A percentile compares a stretch with the other conserved stretches of the same genome.
Evolutionary conservation across 2,329 filamentous ascomycete genomes (phyloP).

Genomic region (Ophiostoma ips): DNA sequence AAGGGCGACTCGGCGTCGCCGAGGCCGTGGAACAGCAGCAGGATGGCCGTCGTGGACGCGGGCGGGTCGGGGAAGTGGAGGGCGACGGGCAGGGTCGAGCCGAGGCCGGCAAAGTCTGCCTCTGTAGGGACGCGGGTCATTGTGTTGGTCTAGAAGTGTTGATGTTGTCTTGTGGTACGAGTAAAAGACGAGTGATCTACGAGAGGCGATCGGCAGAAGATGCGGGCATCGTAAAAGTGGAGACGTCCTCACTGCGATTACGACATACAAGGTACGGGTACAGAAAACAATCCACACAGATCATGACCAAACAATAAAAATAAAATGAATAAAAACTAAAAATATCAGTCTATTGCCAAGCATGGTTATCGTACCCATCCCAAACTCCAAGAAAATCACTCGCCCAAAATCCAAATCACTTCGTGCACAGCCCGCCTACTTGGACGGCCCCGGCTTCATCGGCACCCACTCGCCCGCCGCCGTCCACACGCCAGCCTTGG

Average conservation of each 20-base stretch:
- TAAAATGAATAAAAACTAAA: too few species aligned
- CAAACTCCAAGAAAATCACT: too few species aligned
- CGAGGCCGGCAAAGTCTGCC: slow-evolving; percentile 34
- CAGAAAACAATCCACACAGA: too few species aligned
- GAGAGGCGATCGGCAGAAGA: too few species aligned
- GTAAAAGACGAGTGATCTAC: neutral
- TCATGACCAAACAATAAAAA: too few species aligned
- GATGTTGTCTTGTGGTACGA: neutral
- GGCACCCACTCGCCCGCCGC: slow-evolving; percentile 48
- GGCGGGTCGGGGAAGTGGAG: slow-evolving; percentile 37
- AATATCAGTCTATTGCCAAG: too few species aligned
- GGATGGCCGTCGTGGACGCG: slow-evolving; percentile 56
- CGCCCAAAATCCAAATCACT: too few species aligned
- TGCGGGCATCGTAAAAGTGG: too few species aligned
- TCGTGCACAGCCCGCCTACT: too few species aligned
- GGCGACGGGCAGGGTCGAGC: slow-evolving; percentile 27
- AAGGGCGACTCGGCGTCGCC: slow-evolving; percentile 63
- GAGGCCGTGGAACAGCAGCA: slow-evolving; percentile 73
- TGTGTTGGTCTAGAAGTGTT: neutral
- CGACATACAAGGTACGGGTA: too few species aligned
- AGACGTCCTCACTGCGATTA: too few species aligned
- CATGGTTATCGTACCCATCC: too few species aligned
- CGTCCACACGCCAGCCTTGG: slow-evolving; percentile 59
- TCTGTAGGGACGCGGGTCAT: slow-evolving; percentile 31
- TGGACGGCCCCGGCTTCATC: slow-evolving; percentile 49